Evolutionary conservation across 352 stramenopile species (phyloP).

Genomic region (Globisporangium paroecandrum): DNA sequence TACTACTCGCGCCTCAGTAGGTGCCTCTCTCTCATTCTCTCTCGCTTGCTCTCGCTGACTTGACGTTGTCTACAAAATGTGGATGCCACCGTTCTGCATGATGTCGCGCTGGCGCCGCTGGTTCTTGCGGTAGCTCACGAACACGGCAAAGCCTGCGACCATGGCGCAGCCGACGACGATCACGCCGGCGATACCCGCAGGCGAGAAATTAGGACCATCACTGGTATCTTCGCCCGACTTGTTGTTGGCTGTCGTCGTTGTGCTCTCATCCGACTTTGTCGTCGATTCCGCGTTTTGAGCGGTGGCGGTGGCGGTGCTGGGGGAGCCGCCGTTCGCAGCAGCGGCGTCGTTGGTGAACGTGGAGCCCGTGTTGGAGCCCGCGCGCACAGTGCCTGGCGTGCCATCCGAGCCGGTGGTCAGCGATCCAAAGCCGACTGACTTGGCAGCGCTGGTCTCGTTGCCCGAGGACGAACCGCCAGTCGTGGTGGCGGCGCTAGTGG

Average conservation of each 20-base stretch:
- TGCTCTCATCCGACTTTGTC: not conserved
- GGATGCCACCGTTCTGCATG: conserved; percentile 59
- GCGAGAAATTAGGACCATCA: conserved; percentile 33
- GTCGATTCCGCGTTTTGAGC: conserved; percentile 7
- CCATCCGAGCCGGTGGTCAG: conserved; percentile 8
- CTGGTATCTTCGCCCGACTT: conserved; percentile 11
- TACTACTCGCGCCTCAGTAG: not conserved
- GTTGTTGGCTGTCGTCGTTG: conserved; percentile 29
- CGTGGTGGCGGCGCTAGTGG: not conserved
- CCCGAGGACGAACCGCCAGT: not conserved
- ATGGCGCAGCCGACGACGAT: conserved; percentile 54
- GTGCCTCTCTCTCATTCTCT: not conserved
- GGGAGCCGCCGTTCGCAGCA: not conserved
- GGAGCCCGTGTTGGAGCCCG: conserved; percentile 14
- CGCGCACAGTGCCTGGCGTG: conserved; percentile 13
- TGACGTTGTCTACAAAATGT: conserved; percentile 24
- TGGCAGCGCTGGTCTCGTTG: not conserved
- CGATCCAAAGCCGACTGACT: conserved; percentile 18
- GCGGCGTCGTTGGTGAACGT: conserved; percentile 18
- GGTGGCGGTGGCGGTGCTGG: conserved; percentile 5
- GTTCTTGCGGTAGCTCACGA: conserved; percentile 73
- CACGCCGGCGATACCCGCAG: conserved; percentile 51
- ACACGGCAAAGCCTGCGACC: conserved; percentile 39
- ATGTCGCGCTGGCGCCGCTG: conserved; percentile 73
- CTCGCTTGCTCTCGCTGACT: not conserved